Base-by-base conservation (phyloP, 371 early-diverging fungal genomes). In the Apophysomyces elegans region DNA sequence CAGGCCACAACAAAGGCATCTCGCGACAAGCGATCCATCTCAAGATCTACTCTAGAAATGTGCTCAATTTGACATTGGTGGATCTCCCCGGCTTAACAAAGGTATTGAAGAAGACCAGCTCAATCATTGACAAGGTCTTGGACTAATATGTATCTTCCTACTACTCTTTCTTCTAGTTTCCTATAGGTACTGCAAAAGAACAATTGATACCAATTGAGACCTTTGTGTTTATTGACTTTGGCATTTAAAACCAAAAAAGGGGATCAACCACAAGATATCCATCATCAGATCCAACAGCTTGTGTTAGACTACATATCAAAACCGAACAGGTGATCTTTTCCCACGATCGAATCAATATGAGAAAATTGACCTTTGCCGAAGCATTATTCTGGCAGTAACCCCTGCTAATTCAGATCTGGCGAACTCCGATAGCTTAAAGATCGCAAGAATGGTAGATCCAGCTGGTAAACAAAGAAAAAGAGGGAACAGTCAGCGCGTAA, bases 71-170 rank as follows among this genome's bases (percentile, higher is more conserved):
- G 45, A 98, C 97, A 1, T 77, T 98, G 35, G 92, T 96, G 14
- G 98, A 98, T 80, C 78, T 98, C 61, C 98, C 98, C 7, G 98
- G 98, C 26, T 75, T 98, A 39, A 93, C 95, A 63, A 93, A 94
- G 85, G 90, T 89, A 26, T 2, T 26, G 2, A 2, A 26, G 32
- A 26, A 26, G 2, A 26, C 32, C 2, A 1, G 32, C 32, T 26
- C 2, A 26, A 26, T 26, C 32, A 26, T 26, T 26, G 32, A 26
- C 32, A 26, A 2, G 32, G 32, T 26, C 32, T 26, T 26, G 32
- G 2, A 26, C 32, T 26, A 26, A 26, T 26, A 3, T 0, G 2
- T 26, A 26, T 26, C 32, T 26, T 26, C 32, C 32, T 26, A 26
- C 1, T 26, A 26, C 32, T 2, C 32, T 26, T 26, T 26, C 32